Percentiles rank a stretch among this genome's conserved stretches.
These are phyloP conservation scores for Xerocomus brunneocitrinus DNA, from an alignment of 768 basidiomycete genomes.

Conservation along the genomic window DNA sequence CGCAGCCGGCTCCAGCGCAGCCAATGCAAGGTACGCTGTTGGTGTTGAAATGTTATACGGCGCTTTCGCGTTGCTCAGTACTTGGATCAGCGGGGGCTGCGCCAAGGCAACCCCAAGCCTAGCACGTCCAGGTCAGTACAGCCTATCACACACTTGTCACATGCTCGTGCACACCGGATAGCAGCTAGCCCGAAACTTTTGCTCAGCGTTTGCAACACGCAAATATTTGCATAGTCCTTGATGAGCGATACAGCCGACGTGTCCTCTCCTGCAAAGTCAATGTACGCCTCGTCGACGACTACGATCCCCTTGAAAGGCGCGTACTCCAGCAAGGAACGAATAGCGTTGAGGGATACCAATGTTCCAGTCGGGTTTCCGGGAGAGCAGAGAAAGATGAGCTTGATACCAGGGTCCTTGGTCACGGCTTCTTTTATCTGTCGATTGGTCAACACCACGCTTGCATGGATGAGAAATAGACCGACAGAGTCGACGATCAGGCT, in stretches of 20 bases:
- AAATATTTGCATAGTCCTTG: slow-evolving; percentile 79
- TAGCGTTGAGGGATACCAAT: slow-evolving; percentile 62
- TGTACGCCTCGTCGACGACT: slow-evolving; percentile 95
- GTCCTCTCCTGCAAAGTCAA: slow-evolving; percentile 75
- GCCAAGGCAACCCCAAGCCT: slow-evolving; percentile 90
- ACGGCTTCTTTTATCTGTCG: slow-evolving; percentile 66
- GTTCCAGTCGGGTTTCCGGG: slow-evolving; percentile 98
- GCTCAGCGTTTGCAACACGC: slow-evolving; percentile 95
- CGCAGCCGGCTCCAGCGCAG: slow-evolving; percentile 68
- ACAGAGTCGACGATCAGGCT: slow-evolving; percentile 73
- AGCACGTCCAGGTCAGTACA: slow-evolving; percentile 1
- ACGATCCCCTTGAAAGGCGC: slow-evolving; percentile 85
- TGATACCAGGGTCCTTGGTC: slow-evolving; percentile 69
- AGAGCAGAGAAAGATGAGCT: slow-evolving; percentile 91
- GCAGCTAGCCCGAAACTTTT: slow-evolving; percentile 96
- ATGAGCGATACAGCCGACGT: slow-evolving; percentile 68
- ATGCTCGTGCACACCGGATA: slow-evolving; percentile 61
- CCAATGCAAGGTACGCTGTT: slow-evolving; percentile 74
- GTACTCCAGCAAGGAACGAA: slow-evolving; percentile 71
- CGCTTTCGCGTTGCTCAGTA: slow-evolving; percentile 93
- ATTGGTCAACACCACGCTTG: background rate
- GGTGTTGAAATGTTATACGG: slow-evolving; percentile 96
- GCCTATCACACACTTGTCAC: background rate
- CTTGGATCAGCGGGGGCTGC: slow-evolving; percentile 84
- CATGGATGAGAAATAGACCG: slow-evolving; percentile 20